Evolutionary conservation across 2,329 filamentous ascomycete species (phyloP).

Genomic region (Cylindrodendrum hubeiense): DNA sequence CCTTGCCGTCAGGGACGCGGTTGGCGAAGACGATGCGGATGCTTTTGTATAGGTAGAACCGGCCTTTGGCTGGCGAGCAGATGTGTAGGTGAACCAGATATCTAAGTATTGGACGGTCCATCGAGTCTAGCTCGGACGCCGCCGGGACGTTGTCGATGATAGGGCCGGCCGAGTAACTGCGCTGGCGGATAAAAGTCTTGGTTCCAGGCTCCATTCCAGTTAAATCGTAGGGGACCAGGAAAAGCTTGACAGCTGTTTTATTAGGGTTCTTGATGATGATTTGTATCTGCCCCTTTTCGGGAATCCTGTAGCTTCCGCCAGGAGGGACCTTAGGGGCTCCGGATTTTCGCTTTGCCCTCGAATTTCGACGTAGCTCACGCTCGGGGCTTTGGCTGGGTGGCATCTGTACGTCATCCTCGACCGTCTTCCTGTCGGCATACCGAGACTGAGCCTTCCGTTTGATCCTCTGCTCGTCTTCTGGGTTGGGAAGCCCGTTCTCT

Average conservation of each 20-base stretch:
- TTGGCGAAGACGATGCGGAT: slow-evolving; percentile 97
- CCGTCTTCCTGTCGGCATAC: slow-evolving; percentile 51
- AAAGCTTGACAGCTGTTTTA: slow-evolving; percentile 97
- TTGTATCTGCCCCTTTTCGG: slow-evolving; percentile 92
- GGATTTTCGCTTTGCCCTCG: slow-evolving; percentile 66
- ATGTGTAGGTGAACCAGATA: slow-evolving; percentile 96
- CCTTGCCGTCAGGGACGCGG: slow-evolving; percentile 93
- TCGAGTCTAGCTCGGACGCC: slow-evolving; percentile 40
- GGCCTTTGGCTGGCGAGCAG: slow-evolving; percentile 84
- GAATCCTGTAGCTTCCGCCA: slow-evolving; percentile 93
- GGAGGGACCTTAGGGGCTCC: slow-evolving; percentile 71
- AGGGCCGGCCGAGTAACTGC: slow-evolving; percentile 89
- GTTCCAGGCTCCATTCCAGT: slow-evolving; percentile 92
- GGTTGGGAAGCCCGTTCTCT: slow-evolving; percentile 78
- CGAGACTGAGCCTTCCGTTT: slow-evolving; percentile 63
- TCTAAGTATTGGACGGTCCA: slow-evolving; percentile 78
- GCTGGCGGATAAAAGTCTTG: slow-evolving; percentile 95
- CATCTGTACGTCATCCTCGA: slow-evolving; percentile 43
- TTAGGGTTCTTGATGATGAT: slow-evolving; percentile 99
- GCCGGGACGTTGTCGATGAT: slow-evolving; percentile 77
- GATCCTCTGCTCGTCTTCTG: slow-evolving; percentile 60
- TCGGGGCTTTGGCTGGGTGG: slow-evolving; percentile 33
- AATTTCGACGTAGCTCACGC: slow-evolving; percentile 46
- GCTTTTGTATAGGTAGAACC: slow-evolving; percentile 91
- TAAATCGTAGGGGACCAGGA: slow-evolving; percentile 92